These are phyloP conservation scores for Fraxinus velutina DNA, from an alignment of 305 asterid species.

Conservation along the genomic window DNA sequence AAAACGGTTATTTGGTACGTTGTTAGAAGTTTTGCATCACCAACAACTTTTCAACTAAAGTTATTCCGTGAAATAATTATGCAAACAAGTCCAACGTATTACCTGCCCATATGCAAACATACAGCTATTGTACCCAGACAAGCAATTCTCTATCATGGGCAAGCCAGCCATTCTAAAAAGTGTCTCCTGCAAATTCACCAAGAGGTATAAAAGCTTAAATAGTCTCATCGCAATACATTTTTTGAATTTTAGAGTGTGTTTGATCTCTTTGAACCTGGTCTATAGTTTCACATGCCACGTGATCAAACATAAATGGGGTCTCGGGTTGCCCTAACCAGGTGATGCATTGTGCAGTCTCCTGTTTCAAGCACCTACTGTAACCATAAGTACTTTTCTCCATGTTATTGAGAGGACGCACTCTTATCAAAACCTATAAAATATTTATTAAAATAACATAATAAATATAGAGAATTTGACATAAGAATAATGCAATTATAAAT, in stretches of 20 bases:
- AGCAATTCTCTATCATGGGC: constrained; percentile 98
- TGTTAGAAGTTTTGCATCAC: background rate
- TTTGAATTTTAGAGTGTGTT: background rate
- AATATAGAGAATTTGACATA: background rate
- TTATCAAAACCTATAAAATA: constrained; percentile 70
- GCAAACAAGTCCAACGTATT: constrained; percentile 1
- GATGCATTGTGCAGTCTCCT: constrained; percentile 78
- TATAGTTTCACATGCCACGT: constrained; percentile 85
- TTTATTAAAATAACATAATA: constrained; percentile 12
- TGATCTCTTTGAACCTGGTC: constrained; percentile 56
- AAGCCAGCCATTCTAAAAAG: constrained; percentile 90
- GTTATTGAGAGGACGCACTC: constrained; percentile 76
- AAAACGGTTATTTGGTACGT: background rate
- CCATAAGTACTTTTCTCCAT: constrained; percentile 72
- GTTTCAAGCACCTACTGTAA: constrained; percentile 77
- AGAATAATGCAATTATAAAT: background rate
- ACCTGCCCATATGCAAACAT: constrained; percentile 99
- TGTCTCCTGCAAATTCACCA: constrained; percentile 64
- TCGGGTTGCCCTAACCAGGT: constrained; percentile 96
- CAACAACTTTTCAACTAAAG: background rate
- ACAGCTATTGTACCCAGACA: constrained; percentile 96
- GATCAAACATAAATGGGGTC: constrained; percentile 87
- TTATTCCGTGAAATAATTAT: background rate
- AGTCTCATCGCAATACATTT: constrained; percentile 13
- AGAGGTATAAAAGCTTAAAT: constrained; percentile 17